Percentiles rank a stretch among this genome's conserved stretches.
These are phyloP conservation scores for Colletotrichum tropicale DNA, from an alignment of 2,329 filamentous ascomycete species.

Conservation along the genomic window DNA sequence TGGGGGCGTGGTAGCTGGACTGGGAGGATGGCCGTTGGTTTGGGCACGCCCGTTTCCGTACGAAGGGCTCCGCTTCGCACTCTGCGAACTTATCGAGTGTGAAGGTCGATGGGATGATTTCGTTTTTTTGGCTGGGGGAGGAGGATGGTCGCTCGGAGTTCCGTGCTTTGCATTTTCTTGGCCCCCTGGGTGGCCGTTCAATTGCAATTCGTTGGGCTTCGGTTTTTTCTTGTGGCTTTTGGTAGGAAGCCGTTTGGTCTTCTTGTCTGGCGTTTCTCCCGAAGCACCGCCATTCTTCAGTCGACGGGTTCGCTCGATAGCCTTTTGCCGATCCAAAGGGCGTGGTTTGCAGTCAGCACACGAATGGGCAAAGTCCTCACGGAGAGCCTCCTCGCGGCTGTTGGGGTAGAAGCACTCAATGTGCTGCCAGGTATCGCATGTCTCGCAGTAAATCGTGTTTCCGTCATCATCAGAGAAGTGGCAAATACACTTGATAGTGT, in stretches of 20 bases:
- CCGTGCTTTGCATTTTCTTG: slow-evolving; percentile 57
- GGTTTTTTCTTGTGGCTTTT: slow-evolving; percentile 90
- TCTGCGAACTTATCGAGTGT: slow-evolving; percentile 74
- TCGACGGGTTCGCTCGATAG: slow-evolving; percentile 73
- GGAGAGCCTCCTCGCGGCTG: slow-evolving; percentile 73
- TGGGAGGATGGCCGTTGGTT: slow-evolving; percentile 65
- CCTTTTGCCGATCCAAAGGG: slow-evolving; percentile 73
- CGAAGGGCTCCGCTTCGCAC: slow-evolving; percentile 67
- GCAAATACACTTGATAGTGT: slow-evolving; percentile 98
- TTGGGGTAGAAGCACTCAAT: slow-evolving; percentile 91
- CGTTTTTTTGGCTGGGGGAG: slow-evolving; percentile 75
- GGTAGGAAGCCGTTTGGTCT: slow-evolving; percentile 73
- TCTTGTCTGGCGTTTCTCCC: slow-evolving; percentile 67
- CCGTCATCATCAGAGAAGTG: slow-evolving; percentile 93
- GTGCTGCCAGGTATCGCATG: slow-evolving; percentile 97
- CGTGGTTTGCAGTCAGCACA: slow-evolving; percentile 90
- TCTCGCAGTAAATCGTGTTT: slow-evolving; percentile 95
- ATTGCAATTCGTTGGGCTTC: slow-evolving; percentile 70
- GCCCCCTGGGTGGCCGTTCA: slow-evolving; percentile 69
- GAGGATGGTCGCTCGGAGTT: slow-evolving; percentile 50
- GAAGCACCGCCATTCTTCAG: slow-evolving; percentile 49
- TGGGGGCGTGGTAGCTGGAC: slow-evolving; percentile 78
- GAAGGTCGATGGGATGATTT: slow-evolving; percentile 84
- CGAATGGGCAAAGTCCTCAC: slow-evolving; percentile 77
- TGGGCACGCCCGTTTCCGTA: slow-evolving; percentile 67